These are phyloP conservation scores for Petasospora fabianii DNA, from an alignment of 1,139 yeast genomes.

Conservation along the genomic window DNA sequence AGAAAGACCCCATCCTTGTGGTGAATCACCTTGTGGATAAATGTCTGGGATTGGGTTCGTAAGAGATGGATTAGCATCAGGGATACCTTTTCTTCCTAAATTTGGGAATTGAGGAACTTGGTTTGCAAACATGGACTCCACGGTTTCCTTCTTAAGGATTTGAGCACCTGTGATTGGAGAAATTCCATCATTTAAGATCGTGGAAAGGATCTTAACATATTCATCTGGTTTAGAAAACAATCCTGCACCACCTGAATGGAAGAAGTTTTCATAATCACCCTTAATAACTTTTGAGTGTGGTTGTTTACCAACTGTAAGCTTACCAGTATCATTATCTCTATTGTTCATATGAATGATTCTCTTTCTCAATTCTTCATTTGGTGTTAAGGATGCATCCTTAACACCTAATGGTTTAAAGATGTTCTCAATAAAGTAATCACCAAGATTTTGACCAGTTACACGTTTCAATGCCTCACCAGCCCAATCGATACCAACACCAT, in stretches of 20 bases:
- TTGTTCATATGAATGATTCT: constrained; percentile 18
- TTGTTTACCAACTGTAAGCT: constrained; percentile 11
- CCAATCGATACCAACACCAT: constrained; percentile 54
- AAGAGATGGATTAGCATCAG: constrained; percentile 8
- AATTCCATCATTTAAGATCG: constrained; percentile 35
- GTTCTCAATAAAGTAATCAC: constrained; percentile 38
- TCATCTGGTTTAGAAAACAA: constrained; percentile 34
- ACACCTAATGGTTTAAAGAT: constrained; percentile 44
- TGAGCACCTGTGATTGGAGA: constrained; percentile 30
- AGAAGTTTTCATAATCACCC: constrained; percentile 12
- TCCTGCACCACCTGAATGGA: constrained; percentile 39
- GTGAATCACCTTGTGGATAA: constrained; percentile 13
- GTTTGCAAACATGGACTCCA: constrained; percentile 23
- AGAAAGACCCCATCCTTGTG: constrained; percentile 27
- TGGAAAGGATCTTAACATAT: constrained; percentile 33
- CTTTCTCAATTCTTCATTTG: constrained; percentile 14
- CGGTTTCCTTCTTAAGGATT: constrained; percentile 30
- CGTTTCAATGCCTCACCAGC: constrained; percentile 45
- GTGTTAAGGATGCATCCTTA: constrained; percentile 18
- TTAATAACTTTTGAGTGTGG: constrained; percentile 10
- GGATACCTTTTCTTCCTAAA: constrained; percentile 13
- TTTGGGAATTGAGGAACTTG: constrained; percentile 22
- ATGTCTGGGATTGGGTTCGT: constrained; percentile 18
- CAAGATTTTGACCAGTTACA: constrained; percentile 41
- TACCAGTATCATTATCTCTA: constrained; percentile 17